Conservation (phyloP, 2,329 filamentous ascomycete genomes). For the Teratosphaeria epicoccoides region DNA sequence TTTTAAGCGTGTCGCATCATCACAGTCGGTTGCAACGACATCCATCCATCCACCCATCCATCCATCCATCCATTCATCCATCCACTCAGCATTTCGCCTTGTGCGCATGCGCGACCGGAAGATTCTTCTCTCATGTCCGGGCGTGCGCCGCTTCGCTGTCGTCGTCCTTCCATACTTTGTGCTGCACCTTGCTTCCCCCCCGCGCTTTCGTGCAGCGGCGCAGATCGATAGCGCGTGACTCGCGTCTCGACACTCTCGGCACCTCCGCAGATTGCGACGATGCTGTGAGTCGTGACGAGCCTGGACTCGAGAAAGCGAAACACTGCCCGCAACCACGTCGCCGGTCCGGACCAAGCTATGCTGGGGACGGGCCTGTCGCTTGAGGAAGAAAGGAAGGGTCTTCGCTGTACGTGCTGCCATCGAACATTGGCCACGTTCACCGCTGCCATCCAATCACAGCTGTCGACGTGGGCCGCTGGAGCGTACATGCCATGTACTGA, state of each 20-base stretch:
- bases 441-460: constrained; percentile 16
- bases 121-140: not conserved
- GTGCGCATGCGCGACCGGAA: not conserved
- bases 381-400: constrained; percentile 9
- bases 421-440: constrained; percentile 5
- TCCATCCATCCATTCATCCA: too few relatives aligned
- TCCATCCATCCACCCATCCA: not conserved
- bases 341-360: constrained; percentile 14
- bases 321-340: constrained; percentile 5
- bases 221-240: not conserved
- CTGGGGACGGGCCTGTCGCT: constrained; percentile 15
- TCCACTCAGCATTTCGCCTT: not conserved
- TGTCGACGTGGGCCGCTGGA: constrained; percentile 10
- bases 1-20: not conserved
- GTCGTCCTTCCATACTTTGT: not conserved
- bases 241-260: too few relatives aligned
- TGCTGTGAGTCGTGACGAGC: constrained; percentile 5
- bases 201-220: not conserved
- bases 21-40: not conserved
- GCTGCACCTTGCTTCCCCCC: not conserved
- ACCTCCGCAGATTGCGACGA: constrained; percentile 12
- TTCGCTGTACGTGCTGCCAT: constrained; percentile 13
- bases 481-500: constrained; percentile 19
- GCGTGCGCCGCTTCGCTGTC: not conserved
- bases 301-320: constrained; percentile 1